Percentiles rank a stretch among this genome's conserved stretches.
Conservation (phyloP, 768 basidiomycete genomes). For the Russula virescens region DNA sequence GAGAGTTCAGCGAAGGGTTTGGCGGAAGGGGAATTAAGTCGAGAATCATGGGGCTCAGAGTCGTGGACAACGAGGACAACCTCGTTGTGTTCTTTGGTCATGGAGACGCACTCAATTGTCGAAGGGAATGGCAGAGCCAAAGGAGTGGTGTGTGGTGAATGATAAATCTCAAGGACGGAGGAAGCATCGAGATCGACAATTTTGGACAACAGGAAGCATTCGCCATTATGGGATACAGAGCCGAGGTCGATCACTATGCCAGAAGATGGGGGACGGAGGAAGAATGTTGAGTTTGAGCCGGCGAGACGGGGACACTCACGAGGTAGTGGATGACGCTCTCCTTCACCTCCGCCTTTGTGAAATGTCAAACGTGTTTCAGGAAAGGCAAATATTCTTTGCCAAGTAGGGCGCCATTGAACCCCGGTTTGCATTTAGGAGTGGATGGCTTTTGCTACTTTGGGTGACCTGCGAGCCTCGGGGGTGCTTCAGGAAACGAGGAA, state of each 20-base stretch:
- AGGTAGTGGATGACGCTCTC: background rate
- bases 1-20: background rate
- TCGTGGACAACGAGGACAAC: background rate
- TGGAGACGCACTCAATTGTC: background rate
- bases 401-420: conserved; percentile 7
- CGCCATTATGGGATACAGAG: background rate
- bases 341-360: background rate
- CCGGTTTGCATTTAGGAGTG: background rate
- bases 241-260: background rate
- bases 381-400: background rate
- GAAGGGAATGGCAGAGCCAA: background rate
- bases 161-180: background rate
- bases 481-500: conserved; percentile 22
- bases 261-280: background rate
- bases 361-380: conserved; percentile 2
- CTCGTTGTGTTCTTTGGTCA: background rate
- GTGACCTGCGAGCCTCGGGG: background rate
- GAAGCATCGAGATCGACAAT: background rate
- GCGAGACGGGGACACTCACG: no score
- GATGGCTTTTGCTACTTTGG: background rate
- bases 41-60: background rate
- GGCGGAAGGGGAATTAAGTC: background rate
- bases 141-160: background rate
- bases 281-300: background rate
- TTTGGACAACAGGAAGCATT: background rate